Evolutionary conservation across 805 yeast species (phyloP), one percentile per base, ranked within the genome.

Genomic region (Cyberlindnera suaveolens): DNA sequence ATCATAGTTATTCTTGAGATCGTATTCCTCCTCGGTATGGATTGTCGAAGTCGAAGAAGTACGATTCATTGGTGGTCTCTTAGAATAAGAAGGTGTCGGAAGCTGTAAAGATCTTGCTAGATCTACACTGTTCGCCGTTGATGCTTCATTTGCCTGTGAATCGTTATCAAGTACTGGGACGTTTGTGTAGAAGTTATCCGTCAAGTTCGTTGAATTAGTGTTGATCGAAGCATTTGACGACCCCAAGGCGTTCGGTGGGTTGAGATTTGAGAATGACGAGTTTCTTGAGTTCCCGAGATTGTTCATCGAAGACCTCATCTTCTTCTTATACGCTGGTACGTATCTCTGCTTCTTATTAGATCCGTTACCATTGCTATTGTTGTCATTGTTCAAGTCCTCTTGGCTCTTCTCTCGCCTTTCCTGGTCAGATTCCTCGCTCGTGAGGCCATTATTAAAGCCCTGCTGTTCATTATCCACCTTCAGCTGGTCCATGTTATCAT

Each of bases 291-390:
- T 52, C 23, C 45, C 43, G 15, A 58, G 34, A 11, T 56, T 55
- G 6, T 47, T 41, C 30, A 57, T 41, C 9, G 59, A 52, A 1
- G 56, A 45, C 38, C 60, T 61, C 35, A 64, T 46, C 41, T 60
- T 64, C 49, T 60, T 62, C 46, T 64, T 59, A 44, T 67, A 67
- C 3, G 71, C 71, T 14, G 71, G 71, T 6, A 63, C 58, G 47
- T 53, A 67, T 44, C 63, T 45, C 17, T 41, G 26, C 34, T 45
- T 46, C 41, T 44, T 41, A 15, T 31, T 37, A 18, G 40, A 44
- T 16, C 38, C 40, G 4, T 36, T 14, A 4, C 41, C 42, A 7
- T 31, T 32, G 40, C 13, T 33, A n/a, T 23, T 23, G 27, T 23
- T 23, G 27, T 23, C 27, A 23, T 23, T 23, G 27, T 23, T 23